Base-by-base conservation (phyloP, 371 early-diverging fungal species). In the Rhizopus microsporus region DNA sequence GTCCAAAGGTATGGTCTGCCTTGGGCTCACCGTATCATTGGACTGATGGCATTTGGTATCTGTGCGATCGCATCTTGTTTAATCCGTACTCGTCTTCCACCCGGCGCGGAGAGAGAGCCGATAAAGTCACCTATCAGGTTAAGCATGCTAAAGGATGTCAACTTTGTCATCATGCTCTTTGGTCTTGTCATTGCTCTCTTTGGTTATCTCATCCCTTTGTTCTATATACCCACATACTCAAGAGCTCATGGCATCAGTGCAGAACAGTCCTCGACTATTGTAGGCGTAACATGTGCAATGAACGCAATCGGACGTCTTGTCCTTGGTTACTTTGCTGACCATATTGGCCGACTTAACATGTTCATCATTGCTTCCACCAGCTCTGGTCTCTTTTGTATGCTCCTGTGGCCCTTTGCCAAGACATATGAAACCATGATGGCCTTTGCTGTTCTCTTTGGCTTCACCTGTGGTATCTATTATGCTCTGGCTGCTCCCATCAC, bases 231-330 rank as follows among this genome's bases (percentile, higher is more conserved):
- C 9, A 69, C 66, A 37, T 72, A 72, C 47, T 65, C 63, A 15
- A 57, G 61, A 5, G 30, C 52, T 6, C 61, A 65, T 57, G 72
- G 70, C 7, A 47, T 75, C 17, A 59, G 34, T 6, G 6, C 17
- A 9, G 15, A 54, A 8, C 57, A 72, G 37, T 49, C 68, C 7
- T 67, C 70, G 4, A 70, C 67, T 31, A 46, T 72, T 16, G 61
- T 75, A 3, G 65, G 65, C 17, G 65, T 72, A 32, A 40, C 60
- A 8, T 72, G 68, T 45, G 69, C 72, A 8, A 56, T 75, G 65
- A 72, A 71, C 37, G 88, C 88, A 0, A 56, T 87, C 6, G 89
- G 89, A 4, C 85, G 93, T 49, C 65, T 92, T 35, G 57, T 79
- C 6, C 70, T 84, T 15, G 92, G 92, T 4, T 67, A 76, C 31